Evolutionary conservation across 1,284 basidiomycete genomes (phyloP).

Genomic region (Cryptococcus sp.): DNA sequence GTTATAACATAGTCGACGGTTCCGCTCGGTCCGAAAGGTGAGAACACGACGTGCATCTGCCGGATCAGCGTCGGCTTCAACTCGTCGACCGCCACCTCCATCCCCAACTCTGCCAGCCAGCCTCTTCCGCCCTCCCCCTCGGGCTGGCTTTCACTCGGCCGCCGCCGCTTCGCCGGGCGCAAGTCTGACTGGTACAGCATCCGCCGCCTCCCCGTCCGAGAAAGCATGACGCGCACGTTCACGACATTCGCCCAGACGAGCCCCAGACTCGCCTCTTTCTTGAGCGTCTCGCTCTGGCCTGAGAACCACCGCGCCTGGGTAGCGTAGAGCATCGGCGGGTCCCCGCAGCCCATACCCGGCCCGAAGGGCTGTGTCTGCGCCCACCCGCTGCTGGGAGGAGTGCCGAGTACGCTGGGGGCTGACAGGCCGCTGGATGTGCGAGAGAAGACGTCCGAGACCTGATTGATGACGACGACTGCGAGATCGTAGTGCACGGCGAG

Average conservation of each 20-base stretch:
- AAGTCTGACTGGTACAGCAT: constrained; percentile 52
- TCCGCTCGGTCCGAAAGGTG: constrained; percentile 57
- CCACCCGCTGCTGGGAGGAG: not conserved
- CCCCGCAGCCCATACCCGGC: constrained; percentile 5
- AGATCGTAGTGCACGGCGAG: constrained; percentile 63
- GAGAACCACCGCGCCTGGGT: constrained; percentile 72
- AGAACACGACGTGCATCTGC: constrained; percentile 64
- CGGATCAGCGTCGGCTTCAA: constrained; percentile 49
- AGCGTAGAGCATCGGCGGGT: constrained; percentile 57
- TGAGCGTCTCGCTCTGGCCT: constrained; percentile 57
- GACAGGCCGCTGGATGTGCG: constrained; percentile 11
- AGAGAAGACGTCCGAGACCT: constrained; percentile 71
- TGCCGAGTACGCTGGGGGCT: constrained; percentile 4
- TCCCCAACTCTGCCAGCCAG: not conserved
- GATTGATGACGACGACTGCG: constrained; percentile 78
- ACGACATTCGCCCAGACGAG: constrained; percentile 88
- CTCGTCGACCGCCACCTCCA: constrained; percentile 20
- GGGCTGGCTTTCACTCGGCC: constrained; percentile 2
- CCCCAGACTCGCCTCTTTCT: constrained; percentile 76
- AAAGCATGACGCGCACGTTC: constrained; percentile 75
- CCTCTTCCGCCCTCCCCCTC: not conserved
- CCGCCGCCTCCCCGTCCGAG: constrained; percentile 66
- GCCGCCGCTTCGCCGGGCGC: constrained; percentile 6
- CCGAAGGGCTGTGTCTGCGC: not conserved
- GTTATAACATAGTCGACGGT: constrained; percentile 72